A percentile compares a stretch with the other conserved stretches of the same genome.
Conservation (phyloP, 805 yeast genomes). For the Grigorovia jiainica region DNA sequence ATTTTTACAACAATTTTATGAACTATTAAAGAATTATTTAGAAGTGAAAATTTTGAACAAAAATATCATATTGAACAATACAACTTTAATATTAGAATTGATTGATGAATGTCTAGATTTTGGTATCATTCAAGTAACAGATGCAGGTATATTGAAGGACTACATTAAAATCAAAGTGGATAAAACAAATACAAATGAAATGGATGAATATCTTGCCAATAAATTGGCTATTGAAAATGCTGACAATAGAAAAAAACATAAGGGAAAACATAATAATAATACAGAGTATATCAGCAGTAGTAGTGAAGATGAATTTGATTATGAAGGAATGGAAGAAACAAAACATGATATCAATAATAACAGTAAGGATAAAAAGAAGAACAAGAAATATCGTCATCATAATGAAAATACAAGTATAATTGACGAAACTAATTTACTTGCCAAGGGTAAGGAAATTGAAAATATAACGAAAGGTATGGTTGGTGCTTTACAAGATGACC, state of each 20-base stretch:
- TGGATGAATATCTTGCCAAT: conserved; percentile 5
- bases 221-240: conserved; percentile 4
- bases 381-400: conserved; percentile 1
- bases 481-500: conserved; percentile 4
- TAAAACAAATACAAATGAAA: conserved; percentile 16
- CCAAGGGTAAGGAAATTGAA: conserved; percentile 5
- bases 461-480: conserved; percentile 7
- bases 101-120: conserved; percentile 84
- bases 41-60: conserved; percentile 33
- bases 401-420: neutral
- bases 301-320: neutral
- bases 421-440: neutral
- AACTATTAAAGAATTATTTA: conserved; percentile 19
- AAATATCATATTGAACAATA: conserved; percentile 62
- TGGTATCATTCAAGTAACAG: conserved; percentile 81
- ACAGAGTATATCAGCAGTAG: neutral
- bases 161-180: conserved; percentile 55
- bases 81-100: conserved; percentile 67
- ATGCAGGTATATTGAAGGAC: conserved; percentile 65
- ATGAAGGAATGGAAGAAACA: conserved; percentile 1
- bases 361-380: conserved; percentile 2
- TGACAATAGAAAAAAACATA: conserved; percentile 1
- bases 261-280: neutral
- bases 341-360: neutral
- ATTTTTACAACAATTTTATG: conserved; percentile 22